Evolutionary conservation across 768 basidiomycete species (phyloP).

Genomic region (Sistotremastrum niveocremeum): DNA sequence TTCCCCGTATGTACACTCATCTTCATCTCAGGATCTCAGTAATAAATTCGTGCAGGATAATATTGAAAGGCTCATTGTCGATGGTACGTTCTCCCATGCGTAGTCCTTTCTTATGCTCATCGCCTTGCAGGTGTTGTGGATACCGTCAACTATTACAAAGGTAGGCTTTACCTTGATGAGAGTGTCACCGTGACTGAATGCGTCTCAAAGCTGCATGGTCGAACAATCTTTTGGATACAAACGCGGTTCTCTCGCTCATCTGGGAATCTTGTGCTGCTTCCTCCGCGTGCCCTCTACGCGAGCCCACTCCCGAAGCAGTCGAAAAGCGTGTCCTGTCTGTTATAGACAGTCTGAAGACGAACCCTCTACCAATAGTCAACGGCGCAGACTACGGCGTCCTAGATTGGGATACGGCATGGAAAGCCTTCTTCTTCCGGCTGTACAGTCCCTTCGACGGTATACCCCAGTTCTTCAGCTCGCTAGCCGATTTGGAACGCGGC

Average conservation of each 20-base stretch:
- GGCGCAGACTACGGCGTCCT: not conserved
- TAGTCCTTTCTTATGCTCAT: not conserved
- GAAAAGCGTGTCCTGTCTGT: constrained; percentile 7
- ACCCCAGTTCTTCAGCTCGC: constrained; percentile 9
- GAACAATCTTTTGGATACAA: constrained; percentile 13
- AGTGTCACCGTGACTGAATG: not conserved
- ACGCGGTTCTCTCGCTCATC: constrained; percentile 10
- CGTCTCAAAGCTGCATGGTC: constrained; percentile 7
- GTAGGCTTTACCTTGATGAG: constrained; percentile 3
- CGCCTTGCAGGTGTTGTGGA: constrained; percentile 11
- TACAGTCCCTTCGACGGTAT: constrained; percentile 13
- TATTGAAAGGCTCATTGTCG: constrained; percentile 20
- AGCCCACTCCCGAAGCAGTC: constrained; percentile 9
- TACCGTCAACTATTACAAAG: constrained; percentile 11
- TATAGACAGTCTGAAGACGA: constrained; percentile 1
- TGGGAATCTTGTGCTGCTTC: constrained; percentile 14
- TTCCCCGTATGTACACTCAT: constrained; percentile 12
- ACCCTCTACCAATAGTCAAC: constrained; percentile 2
- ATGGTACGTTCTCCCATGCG: constrained; percentile 6
- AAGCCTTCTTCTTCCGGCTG: constrained; percentile 11
- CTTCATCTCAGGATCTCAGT: not conserved
- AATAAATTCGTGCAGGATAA: constrained; percentile 12
- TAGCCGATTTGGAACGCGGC: constrained; percentile 15
- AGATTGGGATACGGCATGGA: constrained; percentile 6
- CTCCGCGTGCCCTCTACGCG: constrained; percentile 9